Evolutionary conservation across 2,329 filamentous ascomycete genomes (phyloP), one percentile per base, ranked within the genome.

Genomic region (Pezizomycotina sp.): DNA sequence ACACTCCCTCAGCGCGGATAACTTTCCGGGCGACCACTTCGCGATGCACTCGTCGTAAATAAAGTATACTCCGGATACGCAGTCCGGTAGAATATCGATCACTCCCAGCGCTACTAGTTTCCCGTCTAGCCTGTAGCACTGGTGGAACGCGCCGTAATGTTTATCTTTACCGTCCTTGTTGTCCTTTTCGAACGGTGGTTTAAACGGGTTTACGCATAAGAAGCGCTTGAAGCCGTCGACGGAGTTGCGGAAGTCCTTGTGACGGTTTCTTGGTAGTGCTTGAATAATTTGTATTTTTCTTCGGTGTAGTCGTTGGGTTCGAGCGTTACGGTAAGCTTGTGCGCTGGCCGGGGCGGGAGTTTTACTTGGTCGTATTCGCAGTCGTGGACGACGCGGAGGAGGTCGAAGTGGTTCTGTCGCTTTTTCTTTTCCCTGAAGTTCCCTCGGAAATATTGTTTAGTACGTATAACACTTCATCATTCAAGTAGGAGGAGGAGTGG

Each of bases 41-140:
- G 77, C 71, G 34, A 82, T 71, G 45, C 77, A 77, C 50, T 75
- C 71, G 50, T 84, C 69, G 52, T 89, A 89, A 43, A 89, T 59
- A 53, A 89, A 81, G 58, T 89, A 89, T 7, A 89, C 80, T 4
- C 76, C 76, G 49, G 78, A 84, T 31, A 89, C 76, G 47, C 71
- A 74, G 39, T 80, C 62, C 0, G 80, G 80, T 1, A 89, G 61
- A 6, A 89, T 62, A 52, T 89, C 80, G 4, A 89, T 60, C 1
- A 89, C 75, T 0, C 74, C 74, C 46, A 89, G 66, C 2, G 80
- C 80, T 15, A 86, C 70, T 9, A 89, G 62, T 31, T 70, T 64
- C 14, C 77, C 79, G 51, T 89, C 77, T 2, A 89, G 61, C 19
- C 79, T 67, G 53, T 84, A 86, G 58, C 77, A 83, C 53, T 86